Conservation (phyloP, 345 rosid genomes). For the Eucalyptus microcorys region DNA sequence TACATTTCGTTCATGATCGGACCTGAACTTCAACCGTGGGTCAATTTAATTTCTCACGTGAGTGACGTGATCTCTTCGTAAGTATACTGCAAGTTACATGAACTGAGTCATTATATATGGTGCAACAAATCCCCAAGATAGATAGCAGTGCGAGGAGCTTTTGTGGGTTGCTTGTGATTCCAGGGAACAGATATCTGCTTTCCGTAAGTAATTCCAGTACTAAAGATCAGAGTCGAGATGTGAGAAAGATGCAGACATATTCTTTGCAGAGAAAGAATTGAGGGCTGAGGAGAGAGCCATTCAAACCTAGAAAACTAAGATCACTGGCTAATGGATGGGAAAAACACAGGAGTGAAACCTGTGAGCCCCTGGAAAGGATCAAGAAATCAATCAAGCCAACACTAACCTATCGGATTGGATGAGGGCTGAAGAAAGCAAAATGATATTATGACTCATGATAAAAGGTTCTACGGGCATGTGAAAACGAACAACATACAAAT, state of each 20-base stretch:
- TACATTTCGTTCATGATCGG: no score
- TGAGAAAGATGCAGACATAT: not conserved
- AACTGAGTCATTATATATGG: slow-evolving; percentile 77
- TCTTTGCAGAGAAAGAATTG: not conserved
- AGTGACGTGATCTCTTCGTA: no score
- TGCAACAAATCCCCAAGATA: slow-evolving; percentile 95
- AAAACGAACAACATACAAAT: not conserved
- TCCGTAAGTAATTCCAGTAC: slow-evolving; percentile 99
- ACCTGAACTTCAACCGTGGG: no score
- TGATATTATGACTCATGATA: not conserved
- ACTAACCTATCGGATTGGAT: not conserved
- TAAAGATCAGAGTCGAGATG: slow-evolving; percentile 5
- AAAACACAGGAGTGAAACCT: slow-evolving; percentile 97
- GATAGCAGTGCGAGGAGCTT: slow-evolving; percentile 69
- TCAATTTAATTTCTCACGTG: no score
- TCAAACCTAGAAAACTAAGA: slow-evolving; percentile 84
- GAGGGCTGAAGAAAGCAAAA: not conserved
- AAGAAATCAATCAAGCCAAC: not conserved
- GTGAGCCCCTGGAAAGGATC: slow-evolving; percentile 59
- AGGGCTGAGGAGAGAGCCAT: not conserved
- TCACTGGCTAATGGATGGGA: slow-evolving; percentile 97
- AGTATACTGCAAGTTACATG: no score
- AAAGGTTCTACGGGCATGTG: not conserved
- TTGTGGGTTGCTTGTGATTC: slow-evolving; percentile 84
- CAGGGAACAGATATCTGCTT: slow-evolving; percentile 96